Evolutionary conservation across 345 rosid species (phyloP), one percentile per base, ranked within the genome.

Genomic region (Hypericum perforatum): DNA sequence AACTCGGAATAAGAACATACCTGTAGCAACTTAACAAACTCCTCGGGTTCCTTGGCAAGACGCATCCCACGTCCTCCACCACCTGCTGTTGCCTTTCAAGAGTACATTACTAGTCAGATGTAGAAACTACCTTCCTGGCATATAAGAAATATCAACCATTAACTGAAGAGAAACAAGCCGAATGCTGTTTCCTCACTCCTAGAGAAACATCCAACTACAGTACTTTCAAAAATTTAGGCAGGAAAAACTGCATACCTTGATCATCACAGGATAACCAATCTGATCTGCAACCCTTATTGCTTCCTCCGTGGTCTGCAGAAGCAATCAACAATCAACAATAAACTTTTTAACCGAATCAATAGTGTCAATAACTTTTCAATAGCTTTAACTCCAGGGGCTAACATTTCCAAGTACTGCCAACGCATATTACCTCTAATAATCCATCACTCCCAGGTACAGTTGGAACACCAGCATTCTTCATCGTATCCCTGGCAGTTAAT

Each of bases 21-120:
- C 95, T 87, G 95, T 15, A 91, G 71, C 68, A 91, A 69, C 78
- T 91, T 87, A 43, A 91, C 96, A 82, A 91, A 91, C 67, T 91
- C 98, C 11, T 70, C 85, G 13, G 96, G 96, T 66, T 81, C 94
- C 63, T 85, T 91, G 49, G 96, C 96, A 56, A 91, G 95, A 57
- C 96, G 96, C 96, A 91, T 91, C 62, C 98, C 98, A 72, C 95
- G 89, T 48, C 98, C 95, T 59, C 98, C 98, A 74, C 98, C 98
- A 72, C 98, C 95, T 11, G 98, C 95, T 52, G 98, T 91, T 72
- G 98, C 98, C 98, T 87, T 22, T 13, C 69, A 62, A 58, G 46
- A 53, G 61, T 12, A 66, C 54, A 50, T 32, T 16, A 11, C 36
- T 43, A 49, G 40, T 47, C 8, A 48, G 43, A n/a, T 49, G 43